phyloP scores from a whole-genome alignment of 73 alveolate genomes.

The Stentor roeselii region DNA sequence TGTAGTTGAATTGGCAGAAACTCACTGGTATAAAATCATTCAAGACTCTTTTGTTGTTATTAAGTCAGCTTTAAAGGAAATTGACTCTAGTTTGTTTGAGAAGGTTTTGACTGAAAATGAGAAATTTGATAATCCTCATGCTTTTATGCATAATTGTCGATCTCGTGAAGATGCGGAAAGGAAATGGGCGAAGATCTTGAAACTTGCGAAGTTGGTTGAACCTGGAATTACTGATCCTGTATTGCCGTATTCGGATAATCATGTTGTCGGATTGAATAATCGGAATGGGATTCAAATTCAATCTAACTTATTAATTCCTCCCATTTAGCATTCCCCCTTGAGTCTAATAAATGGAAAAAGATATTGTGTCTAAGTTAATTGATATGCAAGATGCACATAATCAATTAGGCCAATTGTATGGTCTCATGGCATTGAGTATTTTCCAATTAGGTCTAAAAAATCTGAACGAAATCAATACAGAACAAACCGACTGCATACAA shows the following conservation, averaged over 20 bases:
- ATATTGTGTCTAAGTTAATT: neutral
- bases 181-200: neutral
- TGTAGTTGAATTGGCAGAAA: neutral
- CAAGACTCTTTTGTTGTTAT: neutral
- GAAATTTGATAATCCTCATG: neutral
- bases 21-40: neutral
- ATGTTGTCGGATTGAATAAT: constrained; percentile 16
- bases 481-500: neutral
- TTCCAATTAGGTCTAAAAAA: neutral
- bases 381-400: neutral
- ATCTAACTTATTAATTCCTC: neutral
- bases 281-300: neutral
- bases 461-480: neutral
- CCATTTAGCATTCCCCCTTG: neutral
- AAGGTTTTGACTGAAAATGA: neutral
- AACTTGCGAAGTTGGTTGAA: neutral
- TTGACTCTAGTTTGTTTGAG: neutral
- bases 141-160: neutral
- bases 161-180: neutral
- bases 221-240: neutral
- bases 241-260: constrained; percentile 4
- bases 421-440: neutral
- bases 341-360: neutral
- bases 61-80: neutral
- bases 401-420: neutral